Evolutionary conservation across 768 basidiomycete genomes (phyloP).

Genomic region (Suillus hirtellus): DNA sequence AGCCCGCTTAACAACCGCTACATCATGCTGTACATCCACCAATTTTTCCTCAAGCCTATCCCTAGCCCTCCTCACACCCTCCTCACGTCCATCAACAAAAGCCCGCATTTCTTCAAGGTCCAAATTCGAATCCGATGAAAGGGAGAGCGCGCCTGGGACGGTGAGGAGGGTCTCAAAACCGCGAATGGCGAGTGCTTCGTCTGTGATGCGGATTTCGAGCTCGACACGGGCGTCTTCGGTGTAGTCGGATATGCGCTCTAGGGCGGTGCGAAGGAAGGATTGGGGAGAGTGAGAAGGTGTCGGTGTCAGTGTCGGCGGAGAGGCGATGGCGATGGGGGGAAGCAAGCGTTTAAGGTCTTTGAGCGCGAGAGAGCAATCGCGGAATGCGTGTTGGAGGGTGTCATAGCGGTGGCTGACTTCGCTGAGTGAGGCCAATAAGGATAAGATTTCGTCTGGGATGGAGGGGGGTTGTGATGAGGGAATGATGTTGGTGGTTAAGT

Average conservation of each 20-base stretch:
- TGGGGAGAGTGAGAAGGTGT: conserved; percentile 7
- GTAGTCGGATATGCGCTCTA: conserved; percentile 69
- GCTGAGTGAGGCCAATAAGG: conserved; percentile 49
- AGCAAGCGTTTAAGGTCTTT: conserved; percentile 49
- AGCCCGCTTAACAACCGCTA: conserved; percentile 63
- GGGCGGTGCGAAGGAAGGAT: conserved; percentile 46
- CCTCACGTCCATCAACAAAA: conserved; percentile 58
- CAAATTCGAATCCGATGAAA: conserved; percentile 7
- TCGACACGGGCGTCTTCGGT: conserved; percentile 82
- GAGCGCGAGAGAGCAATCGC: conserved; percentile 69
- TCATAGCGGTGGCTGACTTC: conserved; percentile 57
- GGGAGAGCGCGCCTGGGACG: conserved; percentile 48
- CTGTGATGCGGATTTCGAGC: conserved; percentile 74
- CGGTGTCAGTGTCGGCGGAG: neutral
- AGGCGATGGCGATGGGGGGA: conserved; percentile 8
- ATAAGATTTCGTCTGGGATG: conserved; percentile 18
- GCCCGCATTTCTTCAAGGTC: conserved; percentile 44
- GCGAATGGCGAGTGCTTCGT: conserved; percentile 62
- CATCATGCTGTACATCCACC: conserved; percentile 75
- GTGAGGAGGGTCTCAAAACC: conserved; percentile 71
- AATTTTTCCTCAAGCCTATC: conserved; percentile 58
- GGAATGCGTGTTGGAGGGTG: conserved; percentile 58
- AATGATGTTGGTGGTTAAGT: neutral
- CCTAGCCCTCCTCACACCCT: conserved; percentile 45
- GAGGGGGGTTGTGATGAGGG: neutral